Base-by-base conservation (phyloP, 768 basidiomycete genomes). In the Cystofilobasidium bisporidii region DNA sequence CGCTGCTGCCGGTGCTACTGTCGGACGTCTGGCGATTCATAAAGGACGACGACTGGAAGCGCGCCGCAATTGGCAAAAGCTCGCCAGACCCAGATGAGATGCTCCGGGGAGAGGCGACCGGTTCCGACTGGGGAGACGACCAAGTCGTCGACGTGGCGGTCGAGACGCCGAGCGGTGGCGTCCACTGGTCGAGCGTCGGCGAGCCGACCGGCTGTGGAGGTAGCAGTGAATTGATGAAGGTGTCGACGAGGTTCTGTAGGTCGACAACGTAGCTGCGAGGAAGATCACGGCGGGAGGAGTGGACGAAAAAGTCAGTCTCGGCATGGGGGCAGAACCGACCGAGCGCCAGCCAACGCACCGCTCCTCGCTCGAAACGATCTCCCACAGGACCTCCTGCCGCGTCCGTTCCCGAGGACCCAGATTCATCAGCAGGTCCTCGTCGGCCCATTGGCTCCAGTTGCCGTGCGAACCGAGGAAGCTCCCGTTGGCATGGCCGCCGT, bases 361-460 rank as follows among this genome's bases (percentile, higher is more conserved):
- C 77, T 97, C 91, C 79, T 97, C 93, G 72, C 89, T 91, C 36
- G 88, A 87, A 59, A 97, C 91, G 71, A 97, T 97, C 80, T 97
- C 93, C 81, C 91, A 96, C 32, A 97, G 78, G 9, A 97, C 93
- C 79, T 97, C 93, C 77, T 97, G 93, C 62, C 93, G 84, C 45
- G 93, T 96, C 67, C 93, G 84, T 76, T 97, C 93, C 69, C 90
- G 85, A 55, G 90, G 86, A n/a, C 91, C 90, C 41, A 97, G 81
- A 74, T 97, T 91, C 55, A 86, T 86, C 24, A 97, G 89, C 50
- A 97, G 84, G 77, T 97, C 93, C 65, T 89, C 91, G 76, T 93
- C 91, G 14, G 92, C 90, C 71, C 87, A 87, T 76, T 94, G 89
- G 74, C 90, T 93, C 93, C 93, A 97, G 65, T 76, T 78, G 41